Percentiles rank a stretch among this genome's conserved stretches.
Conservation (phyloP, 352 stramenopile species). For the Globisporangium ultimum region DNA sequence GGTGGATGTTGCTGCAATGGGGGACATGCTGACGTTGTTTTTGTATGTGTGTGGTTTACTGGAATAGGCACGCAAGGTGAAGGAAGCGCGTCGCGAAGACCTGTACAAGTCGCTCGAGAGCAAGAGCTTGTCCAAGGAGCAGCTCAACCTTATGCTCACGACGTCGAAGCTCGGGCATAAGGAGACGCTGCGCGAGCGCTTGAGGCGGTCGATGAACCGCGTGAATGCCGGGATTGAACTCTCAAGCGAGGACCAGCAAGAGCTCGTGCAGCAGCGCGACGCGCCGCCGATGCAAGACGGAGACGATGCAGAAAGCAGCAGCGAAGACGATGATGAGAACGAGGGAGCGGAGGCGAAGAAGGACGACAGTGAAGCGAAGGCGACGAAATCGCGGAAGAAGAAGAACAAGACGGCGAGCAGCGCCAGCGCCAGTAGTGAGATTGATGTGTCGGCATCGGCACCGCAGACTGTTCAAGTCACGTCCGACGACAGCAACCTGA, state of each 20-base stretch:
- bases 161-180: constrained; percentile 79
- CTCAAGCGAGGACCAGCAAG: constrained; percentile 36
- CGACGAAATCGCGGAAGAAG: constrained; percentile 11
- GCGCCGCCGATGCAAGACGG: constrained; percentile 16
- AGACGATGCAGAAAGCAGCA: constrained; percentile 17
- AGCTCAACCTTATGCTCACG: constrained; percentile 74
- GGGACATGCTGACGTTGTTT: neutral
- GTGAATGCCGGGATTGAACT: constrained; percentile 72
- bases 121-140: constrained; percentile 51
- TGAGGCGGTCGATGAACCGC: constrained; percentile 75
- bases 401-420: constrained; percentile 23
- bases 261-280: constrained; percentile 53
- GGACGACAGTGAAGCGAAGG: neutral
- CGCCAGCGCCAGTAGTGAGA: constrained; percentile 15
- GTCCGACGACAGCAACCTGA: constrained; percentile 5
- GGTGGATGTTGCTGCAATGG: too few relatives aligned
- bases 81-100: constrained; percentile 66
- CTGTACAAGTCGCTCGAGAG: constrained; percentile 78
- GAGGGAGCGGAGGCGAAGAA: neutral
- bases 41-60: neutral
- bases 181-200: constrained; percentile 70
- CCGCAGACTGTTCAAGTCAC: neutral
- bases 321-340: constrained; percentile 15
- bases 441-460: neutral
- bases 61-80: constrained; percentile 57